Evolutionary conservation across 306 rosid genomes (phyloP), one percentile per base, ranked within the genome.

Genomic region (Castanea crenata): DNA sequence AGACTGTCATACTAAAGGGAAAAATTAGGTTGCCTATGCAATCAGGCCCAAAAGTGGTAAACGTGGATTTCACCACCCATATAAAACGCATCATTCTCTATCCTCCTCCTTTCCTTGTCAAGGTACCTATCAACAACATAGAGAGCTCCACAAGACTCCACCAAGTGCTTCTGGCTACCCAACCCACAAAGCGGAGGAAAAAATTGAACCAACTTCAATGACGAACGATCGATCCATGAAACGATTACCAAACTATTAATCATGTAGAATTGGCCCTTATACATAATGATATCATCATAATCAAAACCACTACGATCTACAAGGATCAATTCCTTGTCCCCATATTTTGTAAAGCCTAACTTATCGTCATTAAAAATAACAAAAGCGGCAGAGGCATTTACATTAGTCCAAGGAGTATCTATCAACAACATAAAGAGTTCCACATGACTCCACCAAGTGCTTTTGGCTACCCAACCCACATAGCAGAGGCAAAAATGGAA

Each of bases 401-500:
- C 76, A 15, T 38, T 44, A 4, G 76, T 46, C 89, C 86, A 77
- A 31, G 56, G 71, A 52, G 80, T 71, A 90, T 44, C 91, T 86
- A 74, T 92, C 97, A 38, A 92, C 85, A 16, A 94, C 90, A 58
- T 81, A 89, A 6, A 94, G 90, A 68, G 75, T 86, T 61, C 91
- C 97, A 69, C 83, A 65, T 3, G 88, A 87, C 59, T 92, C 99
- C 18, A 92, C 89, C 84, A 94, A 69, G 58, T 91, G 90, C 61
- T 94, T 94, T 73, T 85, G 85, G 72, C 76, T 65, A 5, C 95
- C 97, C 19, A 77, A 31, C 3, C 97, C 92, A 58, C 79, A 80
- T 75, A 91, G 56, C 0, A 86, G 89, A 76, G 97, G 94, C 3
- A 89, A 82, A 74, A 83, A 85, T n/a, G 82, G 89, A 0, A 91